phyloP scores from a whole-genome alignment of 768 basidiomycete species.

The Psilocybe cubensis region DNA sequence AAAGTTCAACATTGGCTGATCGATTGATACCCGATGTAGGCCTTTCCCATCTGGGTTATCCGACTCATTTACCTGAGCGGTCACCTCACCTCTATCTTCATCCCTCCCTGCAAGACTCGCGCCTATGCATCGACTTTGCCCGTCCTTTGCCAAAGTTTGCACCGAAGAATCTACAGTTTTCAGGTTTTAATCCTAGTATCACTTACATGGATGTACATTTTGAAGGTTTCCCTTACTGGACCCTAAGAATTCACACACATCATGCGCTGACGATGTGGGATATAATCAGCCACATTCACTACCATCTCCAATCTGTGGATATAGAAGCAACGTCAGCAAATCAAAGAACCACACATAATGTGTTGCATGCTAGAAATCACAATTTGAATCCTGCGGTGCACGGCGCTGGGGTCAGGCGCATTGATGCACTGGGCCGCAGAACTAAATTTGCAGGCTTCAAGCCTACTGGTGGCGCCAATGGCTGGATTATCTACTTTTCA shows the following conservation, averaged over 20 bases:
- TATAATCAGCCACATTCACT: constrained; percentile 2
- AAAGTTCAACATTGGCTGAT: constrained; percentile 7
- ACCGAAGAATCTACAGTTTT: neutral
- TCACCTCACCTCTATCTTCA: neutral
- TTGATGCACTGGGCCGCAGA: neutral
- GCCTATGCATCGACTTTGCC: constrained; percentile 4
- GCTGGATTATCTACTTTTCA: neutral
- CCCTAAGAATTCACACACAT: neutral
- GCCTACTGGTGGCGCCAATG: neutral
- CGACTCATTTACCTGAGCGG: neutral
- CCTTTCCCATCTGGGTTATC: constrained; percentile 5
- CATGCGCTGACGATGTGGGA: neutral
- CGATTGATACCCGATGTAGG: constrained; percentile 2
- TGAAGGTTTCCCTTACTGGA: constrained; percentile 7
- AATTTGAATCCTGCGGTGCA: neutral
- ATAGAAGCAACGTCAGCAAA: neutral
- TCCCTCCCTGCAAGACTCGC: constrained; percentile 3
- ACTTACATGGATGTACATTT: constrained; percentile 7
- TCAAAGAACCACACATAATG: neutral
- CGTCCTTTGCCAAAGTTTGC: neutral
- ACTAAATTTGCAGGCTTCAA: constrained; percentile 3
- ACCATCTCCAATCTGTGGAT: constrained; percentile 5
- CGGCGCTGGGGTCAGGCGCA: neutral
- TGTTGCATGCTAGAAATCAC: neutral
- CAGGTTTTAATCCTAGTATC: constrained; percentile 7